phyloP scores from a whole-genome alignment of 768 basidiomycete genomes.

The Agaricus sinodeliciosus region DNA sequence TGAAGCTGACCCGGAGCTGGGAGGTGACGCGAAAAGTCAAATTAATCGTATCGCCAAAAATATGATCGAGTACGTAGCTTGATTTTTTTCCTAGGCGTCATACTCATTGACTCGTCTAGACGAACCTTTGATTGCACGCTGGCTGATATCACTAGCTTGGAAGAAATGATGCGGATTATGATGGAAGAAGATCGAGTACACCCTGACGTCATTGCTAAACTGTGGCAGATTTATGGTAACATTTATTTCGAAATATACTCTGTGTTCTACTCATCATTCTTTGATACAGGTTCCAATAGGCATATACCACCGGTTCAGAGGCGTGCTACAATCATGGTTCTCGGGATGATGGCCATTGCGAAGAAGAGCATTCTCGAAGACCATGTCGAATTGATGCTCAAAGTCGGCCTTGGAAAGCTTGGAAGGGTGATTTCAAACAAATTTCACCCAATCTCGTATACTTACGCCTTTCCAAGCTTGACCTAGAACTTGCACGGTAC shows the following conservation, averaged over 20 bases:
- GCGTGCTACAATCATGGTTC: constrained; percentile 90
- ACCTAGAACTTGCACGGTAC: constrained; percentile 86
- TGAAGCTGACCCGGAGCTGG: constrained; percentile 53
- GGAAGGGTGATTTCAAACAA: constrained; percentile 56
- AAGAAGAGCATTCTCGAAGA: constrained; percentile 69
- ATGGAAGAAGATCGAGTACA: constrained; percentile 86
- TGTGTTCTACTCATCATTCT: not conserved
- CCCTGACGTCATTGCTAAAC: constrained; percentile 76
- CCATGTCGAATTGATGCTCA: constrained; percentile 77
- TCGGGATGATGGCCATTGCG: constrained; percentile 95
- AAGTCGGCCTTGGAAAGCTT: constrained; percentile 75
- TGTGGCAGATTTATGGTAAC: constrained; percentile 96
- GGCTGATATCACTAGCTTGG: constrained; percentile 91
- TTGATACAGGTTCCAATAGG: constrained; percentile 56
- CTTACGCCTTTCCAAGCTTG: constrained; percentile 41
- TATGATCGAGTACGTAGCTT: constrained; percentile 80
- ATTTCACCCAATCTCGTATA: not conserved
- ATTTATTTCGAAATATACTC: not conserved
- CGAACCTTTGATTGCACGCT: constrained; percentile 88
- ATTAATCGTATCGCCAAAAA: constrained; percentile 92
- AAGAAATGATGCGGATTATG: constrained; percentile 96
- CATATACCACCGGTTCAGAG: constrained; percentile 77
- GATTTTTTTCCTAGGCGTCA: not conserved
- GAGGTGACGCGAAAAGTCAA: constrained; percentile 75
- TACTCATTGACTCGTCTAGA: constrained; percentile 32